Percentiles rank a stretch among this genome's conserved stretches.
Evolutionary conservation across 2,329 filamentous ascomycete genomes (phyloP).

Genomic region (Ophiostoma himal-ulmi): DNA sequence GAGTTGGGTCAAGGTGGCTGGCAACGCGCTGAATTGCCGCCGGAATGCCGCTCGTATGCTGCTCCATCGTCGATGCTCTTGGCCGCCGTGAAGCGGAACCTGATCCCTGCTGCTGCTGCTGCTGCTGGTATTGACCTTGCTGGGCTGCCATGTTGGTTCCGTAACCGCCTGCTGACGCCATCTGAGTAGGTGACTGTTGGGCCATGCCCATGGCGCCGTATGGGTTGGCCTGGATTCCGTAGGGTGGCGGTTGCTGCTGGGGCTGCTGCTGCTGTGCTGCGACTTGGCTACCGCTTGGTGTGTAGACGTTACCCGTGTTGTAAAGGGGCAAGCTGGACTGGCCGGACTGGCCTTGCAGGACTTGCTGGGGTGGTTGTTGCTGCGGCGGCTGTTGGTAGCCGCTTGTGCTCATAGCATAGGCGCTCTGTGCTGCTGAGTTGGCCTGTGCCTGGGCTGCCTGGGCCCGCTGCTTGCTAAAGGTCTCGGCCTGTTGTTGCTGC

Average conservation of each 20-base stretch:
- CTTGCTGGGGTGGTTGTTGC: constrained; percentile 29
- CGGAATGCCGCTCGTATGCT: constrained; percentile 87
- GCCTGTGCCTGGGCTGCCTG: constrained; percentile 68
- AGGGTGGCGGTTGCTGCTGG: constrained; percentile 49
- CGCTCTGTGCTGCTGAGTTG: constrained; percentile 59
- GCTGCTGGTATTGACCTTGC: constrained; percentile 49
- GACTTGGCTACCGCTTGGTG: constrained; percentile 48
- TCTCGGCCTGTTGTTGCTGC: constrained; percentile 92
- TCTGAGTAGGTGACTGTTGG: constrained; percentile 55
- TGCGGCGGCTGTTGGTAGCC: constrained; percentile 43
- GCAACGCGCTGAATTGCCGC: constrained; percentile 89
- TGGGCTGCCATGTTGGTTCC: constrained; percentile 31
- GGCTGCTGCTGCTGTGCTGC: constrained; percentile 33
- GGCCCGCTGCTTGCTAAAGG: constrained; percentile 83
- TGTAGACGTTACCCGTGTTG: constrained; percentile 63
- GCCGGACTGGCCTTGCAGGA: constrained; percentile 22
- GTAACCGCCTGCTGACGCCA: constrained; percentile 58
- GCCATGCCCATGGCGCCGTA: constrained; percentile 71
- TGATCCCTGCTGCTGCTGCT: constrained; percentile 59
- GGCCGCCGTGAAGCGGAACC: constrained; percentile 71
- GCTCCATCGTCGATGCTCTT: constrained; percentile 92
- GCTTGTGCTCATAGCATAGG: constrained; percentile 52
- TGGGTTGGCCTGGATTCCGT: constrained; percentile 57
- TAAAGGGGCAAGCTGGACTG: constrained; percentile 59
- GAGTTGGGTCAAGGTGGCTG: constrained; percentile 89